Conservation (phyloP, 2,329 filamentous ascomycete species). For the Neoarthrinium moseri region DNA sequence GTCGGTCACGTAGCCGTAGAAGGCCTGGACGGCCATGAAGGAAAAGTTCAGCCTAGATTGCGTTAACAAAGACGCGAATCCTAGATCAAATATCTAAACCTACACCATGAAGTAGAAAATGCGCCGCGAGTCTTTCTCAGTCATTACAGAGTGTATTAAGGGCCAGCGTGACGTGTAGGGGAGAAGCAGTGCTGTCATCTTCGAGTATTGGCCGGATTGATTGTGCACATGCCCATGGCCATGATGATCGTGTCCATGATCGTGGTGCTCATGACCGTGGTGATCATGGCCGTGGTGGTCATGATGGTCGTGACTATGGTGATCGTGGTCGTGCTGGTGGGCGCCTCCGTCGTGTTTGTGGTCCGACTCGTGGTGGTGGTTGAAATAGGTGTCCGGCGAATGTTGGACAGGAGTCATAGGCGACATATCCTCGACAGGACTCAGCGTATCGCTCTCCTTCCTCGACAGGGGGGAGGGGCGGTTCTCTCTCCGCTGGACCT, state of each 20-base stretch:
- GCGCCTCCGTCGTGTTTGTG: neutral
- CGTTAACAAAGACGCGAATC: too few species aligned
- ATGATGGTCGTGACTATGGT: slow-evolving; percentile 26
- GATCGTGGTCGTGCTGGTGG: slow-evolving; percentile 15
- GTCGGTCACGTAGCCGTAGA: slow-evolving; percentile 90
- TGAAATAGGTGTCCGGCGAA: slow-evolving; percentile 13
- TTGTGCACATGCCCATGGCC: slow-evolving; percentile 24
- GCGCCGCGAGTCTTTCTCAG: slow-evolving; percentile 86
- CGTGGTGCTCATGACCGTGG: slow-evolving; percentile 19
- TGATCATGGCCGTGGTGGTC: slow-evolving; percentile 20
- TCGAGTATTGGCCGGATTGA: slow-evolving; percentile 54
- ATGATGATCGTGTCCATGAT: slow-evolving; percentile 13
- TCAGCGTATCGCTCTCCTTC: slow-evolving; percentile 22
- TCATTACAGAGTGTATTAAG: slow-evolving; percentile 79
- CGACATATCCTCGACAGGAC: slow-evolving; percentile 16
- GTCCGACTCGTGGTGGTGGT: slow-evolving; percentile 13
- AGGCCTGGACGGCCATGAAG: slow-evolving; percentile 93
- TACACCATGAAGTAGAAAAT: slow-evolving; percentile 98
- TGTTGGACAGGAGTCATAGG: slow-evolving; percentile 9
- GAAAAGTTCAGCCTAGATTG: slow-evolving; percentile 88
- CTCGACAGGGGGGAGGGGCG: slow-evolving; percentile 30
- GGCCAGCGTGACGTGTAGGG: slow-evolving; percentile 68
- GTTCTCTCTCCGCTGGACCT: slow-evolving; percentile 31
- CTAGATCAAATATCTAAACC: too few species aligned
- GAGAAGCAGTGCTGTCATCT: slow-evolving; percentile 72